Conservation (phyloP, 2,329 filamentous ascomycete species). For the Alternaria metachromatica region DNA sequence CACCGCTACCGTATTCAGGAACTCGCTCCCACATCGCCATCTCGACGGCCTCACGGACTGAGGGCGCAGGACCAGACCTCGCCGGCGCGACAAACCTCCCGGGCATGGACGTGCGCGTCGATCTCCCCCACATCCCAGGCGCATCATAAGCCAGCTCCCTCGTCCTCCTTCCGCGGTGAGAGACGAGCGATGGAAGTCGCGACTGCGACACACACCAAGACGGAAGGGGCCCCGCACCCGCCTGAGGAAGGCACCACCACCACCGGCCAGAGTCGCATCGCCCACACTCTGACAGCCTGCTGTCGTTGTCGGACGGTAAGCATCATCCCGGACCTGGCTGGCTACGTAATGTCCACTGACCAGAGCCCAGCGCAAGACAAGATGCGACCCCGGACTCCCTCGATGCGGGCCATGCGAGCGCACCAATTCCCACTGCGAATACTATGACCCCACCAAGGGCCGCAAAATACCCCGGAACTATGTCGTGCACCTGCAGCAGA, state of each 20-base stretch:
- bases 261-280: slow-evolving; percentile 61
- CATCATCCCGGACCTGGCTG: background rate
- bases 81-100: slow-evolving; percentile 23
- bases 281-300: slow-evolving; percentile 80
- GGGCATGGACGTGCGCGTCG: slow-evolving; percentile 30
- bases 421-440: slow-evolving; percentile 90
- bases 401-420: slow-evolving; percentile 92
- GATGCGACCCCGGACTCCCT: slow-evolving; percentile 91
- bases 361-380: slow-evolving; percentile 78
- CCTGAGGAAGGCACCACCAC: slow-evolving; percentile 27
- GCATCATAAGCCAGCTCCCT: slow-evolving; percentile 14
- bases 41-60: background rate
- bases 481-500: slow-evolving; percentile 89
- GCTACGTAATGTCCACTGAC: slow-evolving; percentile 17
- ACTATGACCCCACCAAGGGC: slow-evolving; percentile 88
- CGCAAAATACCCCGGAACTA: slow-evolving; percentile 88
- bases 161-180: slow-evolving; percentile 14
- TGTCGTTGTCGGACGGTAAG: slow-evolving; percentile 79
- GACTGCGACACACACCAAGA: slow-evolving; percentile 23
- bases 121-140: slow-evolving; percentile 23
- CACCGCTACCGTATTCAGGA: slow-evolving; percentile 5
- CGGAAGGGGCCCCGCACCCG: slow-evolving; percentile 28
- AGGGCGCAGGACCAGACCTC: slow-evolving; percentile 17
- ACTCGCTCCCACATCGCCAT: background rate
- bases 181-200: slow-evolving; percentile 31